Base-by-base conservation (phyloP, 2,329 filamentous ascomycete species). In the Aspergillus oerlinghausenensis region DNA sequence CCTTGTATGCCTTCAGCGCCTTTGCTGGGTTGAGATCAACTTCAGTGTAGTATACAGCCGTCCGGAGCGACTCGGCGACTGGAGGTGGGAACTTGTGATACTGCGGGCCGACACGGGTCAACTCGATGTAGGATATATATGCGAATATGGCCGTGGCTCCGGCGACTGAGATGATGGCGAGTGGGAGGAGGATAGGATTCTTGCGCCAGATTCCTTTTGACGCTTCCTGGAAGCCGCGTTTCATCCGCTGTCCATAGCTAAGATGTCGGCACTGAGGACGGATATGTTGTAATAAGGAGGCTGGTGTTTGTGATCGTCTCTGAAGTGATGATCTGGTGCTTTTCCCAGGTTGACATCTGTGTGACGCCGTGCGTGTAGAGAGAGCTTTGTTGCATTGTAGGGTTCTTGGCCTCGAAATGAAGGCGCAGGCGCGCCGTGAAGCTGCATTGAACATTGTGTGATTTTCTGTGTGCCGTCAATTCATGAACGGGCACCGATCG, bases 1-100 rank as follows among this genome's bases (percentile, higher is more conserved):
- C 83, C 66, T 87, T 87, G 72, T 96, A 97, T 72, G 90, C 90
- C 64, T 90, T 88, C 57, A 95, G 79, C 0, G 93, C 92, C 54
- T 88, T 82, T 57, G 88, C 82, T 2, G 90, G 85, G 57, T 96
- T 88, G 4, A 88, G 82, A 42, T 84, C 80, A 61, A 88, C 84
- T 67, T 94, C 92, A 63, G 87, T 90, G 74, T 90, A 96, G 77
- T 93, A 97, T 26, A 97, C 78, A 0, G 92, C 94, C 63, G 87
- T 84, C 32, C 94, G 89, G 49, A 99, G 80, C 59, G 89, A 86
- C 66, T 75, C 71, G 19, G 77, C 72, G 25, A 80, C 77, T 28
- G 73, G 71, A 23, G 72, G 68, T 3, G 78, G 78, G 57, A 77
- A 80, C 14, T 75, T 73, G 32, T 72, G 67, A 56, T 75, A 75